Evolutionary conservation across 352 stramenopile species (phyloP), one percentile per base, ranked within the genome.

Genomic region (Phytophthora macrochlamydospora): DNA sequence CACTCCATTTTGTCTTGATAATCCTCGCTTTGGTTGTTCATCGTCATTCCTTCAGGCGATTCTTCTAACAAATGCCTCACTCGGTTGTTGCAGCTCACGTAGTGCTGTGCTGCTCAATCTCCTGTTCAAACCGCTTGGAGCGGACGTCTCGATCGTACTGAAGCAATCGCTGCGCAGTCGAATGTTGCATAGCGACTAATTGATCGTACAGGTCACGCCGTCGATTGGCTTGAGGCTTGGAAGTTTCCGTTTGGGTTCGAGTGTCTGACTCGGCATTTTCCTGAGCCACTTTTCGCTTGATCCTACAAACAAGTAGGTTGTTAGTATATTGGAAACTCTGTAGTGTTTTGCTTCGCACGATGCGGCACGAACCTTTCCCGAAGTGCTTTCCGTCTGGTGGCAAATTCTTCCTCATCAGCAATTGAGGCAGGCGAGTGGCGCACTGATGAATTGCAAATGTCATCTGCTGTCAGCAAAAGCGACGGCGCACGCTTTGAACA

Each of bases 181-280:
- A 11, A 5, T 28, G 13, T 2, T 77, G 79, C 30, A 85, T 60
- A n/a, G 55, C 31, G 29, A 80, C 51, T 8, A 91, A 59, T 32
- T 73, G 44, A 1, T 81, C 68, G 49, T 83, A 89, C 38, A 91
- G 60, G 42, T 87, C 72, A 0, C 75, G 69, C 4, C 82, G 67
- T 3, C 56, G 59, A 38, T 63, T 78, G 18, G 51, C 40, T 2
- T 33, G 24, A 48, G 53, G 37, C 28, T 64, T 51, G 9, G 31
- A 28, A 12, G 14, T 38, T 9, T 59, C 18, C 0, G 37, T 85
- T 38, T 2, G 31, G 5, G 11, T 13, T 33, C 13, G 61, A 35
- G 56, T 40, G 4, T 50, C 43, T 6, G 28, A 29, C 28, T 73
- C 69, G 13, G 46, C 33, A 38, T 67, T 81, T 30, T 72, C 37